A percentile compares a stretch with the other conserved stretches of the same genome.
These are phyloP conservation scores for Ligustrum vulgare DNA, from an alignment of 257 asterid genomes.

Conservation along the genomic window DNA sequence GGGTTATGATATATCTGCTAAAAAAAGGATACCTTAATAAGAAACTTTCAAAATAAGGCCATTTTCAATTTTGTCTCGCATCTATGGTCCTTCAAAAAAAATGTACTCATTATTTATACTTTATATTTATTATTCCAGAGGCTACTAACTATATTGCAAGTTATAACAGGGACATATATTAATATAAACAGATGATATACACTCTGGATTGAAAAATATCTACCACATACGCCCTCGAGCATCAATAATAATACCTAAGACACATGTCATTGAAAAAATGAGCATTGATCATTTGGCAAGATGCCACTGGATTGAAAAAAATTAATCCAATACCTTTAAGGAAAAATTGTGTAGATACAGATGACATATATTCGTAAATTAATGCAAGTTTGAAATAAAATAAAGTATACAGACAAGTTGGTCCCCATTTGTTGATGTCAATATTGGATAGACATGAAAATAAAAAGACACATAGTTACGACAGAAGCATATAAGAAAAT, in stretches of 20 bases:
- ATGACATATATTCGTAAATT: conserved; percentile 11
- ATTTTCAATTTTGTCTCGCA: neutral
- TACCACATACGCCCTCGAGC: neutral
- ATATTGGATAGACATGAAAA: conserved; percentile 23
- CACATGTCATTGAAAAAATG: neutral
- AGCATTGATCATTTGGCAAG: neutral
- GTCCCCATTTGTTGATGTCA: conserved; percentile 34
- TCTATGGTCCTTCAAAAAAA: neutral
- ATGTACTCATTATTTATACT: neutral
- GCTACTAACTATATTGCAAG: neutral
- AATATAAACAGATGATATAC: neutral
- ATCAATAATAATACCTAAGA: neutral
- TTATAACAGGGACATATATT: neutral
- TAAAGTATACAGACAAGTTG: conserved; percentile 31
- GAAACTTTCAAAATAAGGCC: neutral
- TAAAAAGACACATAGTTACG: neutral
- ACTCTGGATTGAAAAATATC: neutral
- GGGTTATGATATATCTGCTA: neutral
- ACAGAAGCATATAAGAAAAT: neutral
- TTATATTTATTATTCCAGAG: neutral
- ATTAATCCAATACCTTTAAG: neutral
- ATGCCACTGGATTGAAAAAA: neutral
- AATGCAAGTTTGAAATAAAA: conserved; percentile 23
- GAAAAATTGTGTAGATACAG: neutral
- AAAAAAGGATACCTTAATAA: neutral